phyloP scores from a whole-genome alignment of 148 eudicot genomes.

The Diospyros lotus region DNA sequence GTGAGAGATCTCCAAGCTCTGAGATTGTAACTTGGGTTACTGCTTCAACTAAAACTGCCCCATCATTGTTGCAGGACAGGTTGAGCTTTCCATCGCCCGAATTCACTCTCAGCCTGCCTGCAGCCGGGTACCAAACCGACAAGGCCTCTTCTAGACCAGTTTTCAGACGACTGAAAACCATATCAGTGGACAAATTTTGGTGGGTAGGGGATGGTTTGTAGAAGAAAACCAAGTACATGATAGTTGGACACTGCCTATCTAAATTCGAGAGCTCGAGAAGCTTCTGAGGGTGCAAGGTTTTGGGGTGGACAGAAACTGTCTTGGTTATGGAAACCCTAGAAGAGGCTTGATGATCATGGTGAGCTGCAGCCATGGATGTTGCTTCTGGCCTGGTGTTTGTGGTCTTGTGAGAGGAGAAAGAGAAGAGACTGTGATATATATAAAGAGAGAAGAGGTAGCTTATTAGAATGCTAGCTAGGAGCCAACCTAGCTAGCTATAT shows the following conservation, averaged over 20 bases:
- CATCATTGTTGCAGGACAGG: conserved; percentile 9
- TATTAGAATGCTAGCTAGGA: neutral
- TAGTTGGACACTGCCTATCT: conserved; percentile 11
- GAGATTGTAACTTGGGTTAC: neutral
- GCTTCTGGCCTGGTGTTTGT: neutral
- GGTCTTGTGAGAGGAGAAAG: neutral
- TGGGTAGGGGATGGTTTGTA: neutral
- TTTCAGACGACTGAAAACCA: neutral
- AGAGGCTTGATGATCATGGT: neutral
- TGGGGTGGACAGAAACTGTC: conserved; percentile 1
- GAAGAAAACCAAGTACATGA: conserved; percentile 16
- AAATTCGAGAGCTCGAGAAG: neutral
- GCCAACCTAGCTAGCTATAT: neutral
- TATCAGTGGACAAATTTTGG: neutral
- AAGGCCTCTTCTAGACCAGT: conserved; percentile 5
- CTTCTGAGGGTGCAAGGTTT: neutral
- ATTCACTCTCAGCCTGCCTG: conserved; percentile 6
- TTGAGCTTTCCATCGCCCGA: conserved; percentile 7
- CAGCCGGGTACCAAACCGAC: conserved; percentile 13
- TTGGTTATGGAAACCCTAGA: neutral
- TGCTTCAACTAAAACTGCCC: conserved; percentile 10
- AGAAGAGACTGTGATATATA: neutral
- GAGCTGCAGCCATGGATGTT: neutral
- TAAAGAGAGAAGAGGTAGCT: neutral
- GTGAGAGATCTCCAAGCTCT: conserved; percentile 10